Conservation (phyloP, 371 early-diverging fungal species). For the Nematocida ironsii region DNA sequence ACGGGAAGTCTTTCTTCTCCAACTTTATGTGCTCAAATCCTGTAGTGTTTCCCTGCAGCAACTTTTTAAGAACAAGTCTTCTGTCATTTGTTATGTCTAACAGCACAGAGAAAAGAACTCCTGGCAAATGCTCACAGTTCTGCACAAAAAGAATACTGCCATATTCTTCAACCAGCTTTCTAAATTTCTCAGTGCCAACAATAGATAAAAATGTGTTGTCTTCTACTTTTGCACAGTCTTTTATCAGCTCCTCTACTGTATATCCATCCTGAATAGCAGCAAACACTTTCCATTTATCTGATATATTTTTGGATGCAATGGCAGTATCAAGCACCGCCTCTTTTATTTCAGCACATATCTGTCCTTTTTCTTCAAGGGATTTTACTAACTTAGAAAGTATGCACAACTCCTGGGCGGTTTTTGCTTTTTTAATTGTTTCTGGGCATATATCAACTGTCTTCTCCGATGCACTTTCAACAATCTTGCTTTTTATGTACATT, state of each 20-base stretch:
- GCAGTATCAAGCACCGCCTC: slow-evolving; percentile 8
- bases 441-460: not conserved
- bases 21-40: slow-evolving; percentile 14
- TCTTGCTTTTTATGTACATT: slow-evolving; percentile 30
- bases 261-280: not conserved
- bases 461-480: not conserved
- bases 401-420: not conserved
- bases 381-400: not conserved
- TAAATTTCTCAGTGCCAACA: not conserved
- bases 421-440: slow-evolving; percentile 10
- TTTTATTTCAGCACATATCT: not conserved
- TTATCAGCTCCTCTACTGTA: slow-evolving; percentile 14
- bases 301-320: not conserved
- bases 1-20: slow-evolving; percentile 22
- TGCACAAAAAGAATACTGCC: not conserved
- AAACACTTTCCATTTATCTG: slow-evolving; percentile 33
- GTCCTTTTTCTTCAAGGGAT: slow-evolving; percentile 1
- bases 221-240: slow-evolving; percentile 1
- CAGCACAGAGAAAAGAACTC: not conserved
- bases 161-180: not conserved
- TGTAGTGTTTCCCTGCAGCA: slow-evolving; percentile 3
- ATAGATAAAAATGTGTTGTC: not conserved
- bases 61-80: slow-evolving; percentile 15
- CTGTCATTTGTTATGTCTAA: slow-evolving; percentile 4
- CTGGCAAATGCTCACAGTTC: not conserved